Base-by-base conservation (phyloP, 2,329 filamentous ascomycete genomes). In the Penicillium sclerotiorum region DNA sequence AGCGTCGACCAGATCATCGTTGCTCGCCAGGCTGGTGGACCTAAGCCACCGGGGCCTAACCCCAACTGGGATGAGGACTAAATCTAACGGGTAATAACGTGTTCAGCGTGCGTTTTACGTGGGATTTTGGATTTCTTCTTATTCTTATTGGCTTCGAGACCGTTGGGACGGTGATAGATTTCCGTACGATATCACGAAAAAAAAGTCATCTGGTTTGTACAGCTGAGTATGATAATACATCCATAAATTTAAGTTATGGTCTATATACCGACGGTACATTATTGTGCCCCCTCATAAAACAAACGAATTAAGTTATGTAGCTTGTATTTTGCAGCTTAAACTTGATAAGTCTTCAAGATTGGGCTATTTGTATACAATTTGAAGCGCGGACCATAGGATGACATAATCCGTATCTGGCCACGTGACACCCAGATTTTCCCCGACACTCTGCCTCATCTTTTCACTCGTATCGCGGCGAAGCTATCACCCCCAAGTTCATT, bases 1-100 rank as follows among this genome's bases (percentile, higher is more conserved):
- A 95, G 91, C 40, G 94, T 99, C 32, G 94, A 99, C 74, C 95
- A 99, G 77, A 99, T 99, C 68, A 99, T 99, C 69, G 94, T 99
- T 50, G 92, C 95, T 56, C 86, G 93, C 76, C 94, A 97, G 77
- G 94, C 95, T 40, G 94, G 94, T 68, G 94, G 94, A 30, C 94
- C 95, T 18, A 99, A 99, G 82, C 93, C 93, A 49, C 94, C 94
- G 23, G 92, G 89, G 39, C 94, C 91, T 61, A 96, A 96, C 76
- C 88, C 92, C 38, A 84, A 84, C 67, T 86, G 85, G 85, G 85
- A 87, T 70, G 82, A 87, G 65, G 85, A 88, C 66, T 79, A 73
- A 67, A 61, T 56, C 51, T 32, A 45, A 35, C 42, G 49, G 18
- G 42, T 43, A 41, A 40, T 50, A 52, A 47, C 23, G 49, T 42